A percentile compares a stretch with the other conserved stretches of the same genome.
These are phyloP conservation scores for Urtica urens DNA, from an alignment of 306 rosid genomes.

Conservation along the genomic window DNA sequence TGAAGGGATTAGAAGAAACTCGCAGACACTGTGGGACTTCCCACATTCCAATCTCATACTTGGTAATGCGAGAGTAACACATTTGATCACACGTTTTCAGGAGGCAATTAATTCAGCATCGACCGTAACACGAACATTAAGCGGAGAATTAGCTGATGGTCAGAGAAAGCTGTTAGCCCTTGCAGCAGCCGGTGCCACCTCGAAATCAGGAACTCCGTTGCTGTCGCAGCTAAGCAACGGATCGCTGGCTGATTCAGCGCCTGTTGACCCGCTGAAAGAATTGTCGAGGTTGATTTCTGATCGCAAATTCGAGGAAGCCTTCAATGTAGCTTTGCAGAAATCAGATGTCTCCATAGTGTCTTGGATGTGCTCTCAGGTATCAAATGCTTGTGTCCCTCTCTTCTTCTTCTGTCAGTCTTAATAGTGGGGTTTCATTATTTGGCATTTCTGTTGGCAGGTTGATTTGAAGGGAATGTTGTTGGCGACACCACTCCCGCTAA, in stretches of 20 bases:
- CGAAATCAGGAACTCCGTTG: conserved; percentile 36
- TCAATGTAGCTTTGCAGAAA: conserved; percentile 50
- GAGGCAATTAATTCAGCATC: conserved; percentile 65
- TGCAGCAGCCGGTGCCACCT: conserved; percentile 33
- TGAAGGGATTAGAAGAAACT: too few relatives aligned
- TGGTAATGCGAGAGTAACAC: too few relatives aligned
- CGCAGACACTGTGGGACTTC: too few relatives aligned
- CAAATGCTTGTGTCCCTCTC: background rate
- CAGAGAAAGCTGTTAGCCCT: conserved; percentile 41
- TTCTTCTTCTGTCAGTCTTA: background rate
- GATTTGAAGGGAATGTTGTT: conserved; percentile 45
- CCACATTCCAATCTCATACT: too few relatives aligned
- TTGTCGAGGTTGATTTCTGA: conserved; percentile 47
- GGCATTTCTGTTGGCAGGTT: conserved; percentile 32
- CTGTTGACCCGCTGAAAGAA: conserved; percentile 53
- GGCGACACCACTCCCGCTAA: conserved; percentile 44
- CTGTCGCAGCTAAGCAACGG: conserved; percentile 42
- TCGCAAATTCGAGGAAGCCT: conserved; percentile 58
- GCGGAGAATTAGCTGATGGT: conserved; percentile 56
- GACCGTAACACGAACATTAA: conserved; percentile 47
- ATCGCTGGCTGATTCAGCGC: conserved; percentile 23
- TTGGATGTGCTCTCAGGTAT: conserved; percentile 75
- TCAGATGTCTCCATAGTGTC: conserved; percentile 56
- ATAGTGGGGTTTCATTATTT: background rate
- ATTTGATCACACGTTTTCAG: conserved; percentile 27